Base-by-base conservation (phyloP, 2,329 filamentous ascomycete species). In the Fusarium scirpi region DNA sequence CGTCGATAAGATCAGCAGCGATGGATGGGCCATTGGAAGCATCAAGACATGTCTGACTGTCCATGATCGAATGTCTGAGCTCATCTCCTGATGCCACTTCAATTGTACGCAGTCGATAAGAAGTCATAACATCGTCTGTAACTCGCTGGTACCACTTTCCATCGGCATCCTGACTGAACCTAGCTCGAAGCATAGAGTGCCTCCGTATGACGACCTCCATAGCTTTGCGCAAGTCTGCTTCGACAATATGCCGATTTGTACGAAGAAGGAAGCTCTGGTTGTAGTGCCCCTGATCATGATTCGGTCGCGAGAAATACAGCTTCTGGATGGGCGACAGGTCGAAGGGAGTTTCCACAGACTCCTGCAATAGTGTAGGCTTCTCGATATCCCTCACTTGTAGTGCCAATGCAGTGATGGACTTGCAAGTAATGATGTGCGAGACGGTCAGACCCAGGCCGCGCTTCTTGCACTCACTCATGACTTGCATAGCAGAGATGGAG, bases 401-500 rank as follows among this genome's bases (percentile, higher is more conserved):
- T 2, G 67, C 70, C 4, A 74, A 47, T 5, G 61, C 60, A 1
- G 52, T 56, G 24, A 74, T 71, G 0, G 75, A 78, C 59, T 76
- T 76, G 55, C 74, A 73, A 10, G 62, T 55, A 27, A 78, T 74
- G 41, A 79, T 72, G 29, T 78, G 64, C 10, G 72, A 74, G 13
- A 80, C 78, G 0, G 72, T 65, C 9, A 79, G 47, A 6, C 69
- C 69, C 1, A 80, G 58, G 0, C 72, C 73, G 0, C 71, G 72
- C 29, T 76, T 74, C 52, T 73, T 76, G 24, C 77, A 78, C 47
- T 77, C 73, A 10, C 85, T 82, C 51, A 78, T 78, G 1, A 81
- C 75, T 11, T 78, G 76, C 78, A 84, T 84, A 4, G 82, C 81
- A 0, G 75, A 76, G 41, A 84, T 82, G 6, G 82, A 83, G 55